Base-by-base conservation (phyloP, 257 asterid genomes). In the Nicotiana tomentosiformis region DNA sequence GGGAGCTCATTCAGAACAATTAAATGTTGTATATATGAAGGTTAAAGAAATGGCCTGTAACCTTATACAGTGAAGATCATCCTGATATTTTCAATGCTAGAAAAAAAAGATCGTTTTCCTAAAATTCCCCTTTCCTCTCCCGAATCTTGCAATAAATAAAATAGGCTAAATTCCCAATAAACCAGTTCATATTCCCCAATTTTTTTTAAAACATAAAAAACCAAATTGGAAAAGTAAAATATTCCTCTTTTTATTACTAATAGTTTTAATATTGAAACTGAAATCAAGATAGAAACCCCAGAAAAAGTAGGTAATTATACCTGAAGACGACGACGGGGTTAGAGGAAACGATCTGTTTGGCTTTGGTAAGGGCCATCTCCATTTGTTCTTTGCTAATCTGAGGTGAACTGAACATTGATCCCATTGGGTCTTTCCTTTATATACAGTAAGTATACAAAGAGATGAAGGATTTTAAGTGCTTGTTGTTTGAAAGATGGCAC, bases 311-410 rank as follows among this genome's bases (percentile, higher is more conserved):
- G 14, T 11, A 33, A 56, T 56, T 14, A 78, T 39, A 89, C 97
- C 98, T 93, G 91, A 93, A 94, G 65, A 94, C 90, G 58, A 94
- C 95, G 77, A 90, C 94, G 14, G 95, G 91, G 56, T 88, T 87
- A 16, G 97, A 93, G 17, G 95, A 90, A 66, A 93, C 98, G 43
- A 88, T 86, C 88, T 93, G 88, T 76, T 94, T 89, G 43, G 89
- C 94, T 85, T 94, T 94, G 20, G 88, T 81, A 84, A 91, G 93
- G 81, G 93, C 93, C 88, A 84, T 89, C 55, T 91, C 91, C 14
- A 91, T 68, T n/a, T 88, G 88, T 82, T 91, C 93, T 66, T 85
- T 88, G 16, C 39, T 81, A 29, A 66, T 87, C 84, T 70, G 72
- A 68, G 83, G 30, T 62, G 94, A 90, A 84, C 97, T 93, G 72